These are phyloP conservation scores for Boletus semigastroideus DNA, from an alignment of 1,284 basidiomycete species.

Conservation along the genomic window DNA sequence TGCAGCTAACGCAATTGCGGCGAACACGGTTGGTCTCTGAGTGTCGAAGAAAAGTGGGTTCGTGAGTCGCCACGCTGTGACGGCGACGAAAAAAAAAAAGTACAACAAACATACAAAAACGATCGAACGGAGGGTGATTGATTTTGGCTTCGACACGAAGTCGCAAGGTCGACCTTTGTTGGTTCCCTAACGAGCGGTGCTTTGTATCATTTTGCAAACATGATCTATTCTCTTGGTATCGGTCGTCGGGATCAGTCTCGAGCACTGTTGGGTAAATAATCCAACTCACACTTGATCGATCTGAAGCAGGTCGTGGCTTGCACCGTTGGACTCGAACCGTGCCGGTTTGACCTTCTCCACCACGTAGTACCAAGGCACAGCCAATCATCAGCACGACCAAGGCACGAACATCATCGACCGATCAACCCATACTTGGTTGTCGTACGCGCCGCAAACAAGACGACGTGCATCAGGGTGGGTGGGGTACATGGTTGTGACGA, in stretches of 20 bases:
- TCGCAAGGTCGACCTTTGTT: slow-evolving; percentile 16
- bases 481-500: no score
- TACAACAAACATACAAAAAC: slow-evolving; percentile 27
- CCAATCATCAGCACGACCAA: background rate
- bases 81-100: slow-evolving; percentile 1
- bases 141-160: slow-evolving; percentile 27
- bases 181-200: background rate
- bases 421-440: slow-evolving; percentile 51
- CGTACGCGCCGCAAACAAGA: slow-evolving; percentile 55
- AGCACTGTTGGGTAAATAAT: background rate
- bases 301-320: no score
- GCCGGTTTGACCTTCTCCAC: slow-evolving; percentile 30
- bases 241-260: background rate
- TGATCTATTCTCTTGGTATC: slow-evolving; percentile 8
- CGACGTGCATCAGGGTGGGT: no score
- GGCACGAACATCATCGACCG: slow-evolving; percentile 15
- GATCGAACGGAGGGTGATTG: slow-evolving; percentile 19
- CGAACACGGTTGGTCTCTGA: slow-evolving; percentile 27
- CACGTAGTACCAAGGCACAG: background rate
- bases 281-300: no score
- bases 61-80: slow-evolving; percentile 2
- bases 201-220: slow-evolving; percentile 11
- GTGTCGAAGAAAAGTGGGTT: slow-evolving; percentile 19
- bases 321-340: no score
- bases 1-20: slow-evolving; percentile 26